Conservation (phyloP, 2,329 filamentous ascomycete genomes). For the Cladosporium austrohemisphaericum region DNA sequence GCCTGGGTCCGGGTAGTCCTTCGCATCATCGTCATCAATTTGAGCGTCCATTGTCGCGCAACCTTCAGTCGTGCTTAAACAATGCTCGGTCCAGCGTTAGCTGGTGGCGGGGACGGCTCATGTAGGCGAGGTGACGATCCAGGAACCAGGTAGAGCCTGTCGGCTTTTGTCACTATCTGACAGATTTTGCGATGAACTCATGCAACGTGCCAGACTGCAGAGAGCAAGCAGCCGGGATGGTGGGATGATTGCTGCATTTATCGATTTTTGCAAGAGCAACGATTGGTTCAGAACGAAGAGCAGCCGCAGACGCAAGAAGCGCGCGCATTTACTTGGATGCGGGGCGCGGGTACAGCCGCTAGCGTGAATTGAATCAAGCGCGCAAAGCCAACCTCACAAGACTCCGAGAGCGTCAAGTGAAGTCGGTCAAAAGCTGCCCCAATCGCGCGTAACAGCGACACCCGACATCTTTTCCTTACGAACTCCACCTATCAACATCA, state of each 20-base stretch:
- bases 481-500: not conserved
- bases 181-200: too few relatives aligned
- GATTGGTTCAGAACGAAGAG: conserved; percentile 7
- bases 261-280: conserved; percentile 2
- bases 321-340: conserved; percentile 6
- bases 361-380: not conserved
- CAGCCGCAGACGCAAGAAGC: conserved; percentile 8
- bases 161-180: not conserved
- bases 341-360: not conserved
- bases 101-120: conserved; percentile 5
- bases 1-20: conserved; percentile 8
- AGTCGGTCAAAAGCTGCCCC: not conserved
- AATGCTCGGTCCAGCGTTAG: not conserved
- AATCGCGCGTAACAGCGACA: too few relatives aligned
- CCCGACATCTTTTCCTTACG: too few relatives aligned
- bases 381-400: conserved; percentile 6
- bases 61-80: not conserved
- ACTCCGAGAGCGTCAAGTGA: not conserved
- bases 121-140: not conserved
- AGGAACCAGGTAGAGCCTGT: conserved; percentile 5
- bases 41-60: not conserved
- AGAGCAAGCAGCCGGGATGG: not conserved
- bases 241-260: not conserved
- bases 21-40: not conserved
- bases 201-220: not conserved